These are phyloP conservation scores for Pseudopyricularia cyperi DNA, from an alignment of 2,329 filamentous ascomycete species.

Conservation along the genomic window DNA sequence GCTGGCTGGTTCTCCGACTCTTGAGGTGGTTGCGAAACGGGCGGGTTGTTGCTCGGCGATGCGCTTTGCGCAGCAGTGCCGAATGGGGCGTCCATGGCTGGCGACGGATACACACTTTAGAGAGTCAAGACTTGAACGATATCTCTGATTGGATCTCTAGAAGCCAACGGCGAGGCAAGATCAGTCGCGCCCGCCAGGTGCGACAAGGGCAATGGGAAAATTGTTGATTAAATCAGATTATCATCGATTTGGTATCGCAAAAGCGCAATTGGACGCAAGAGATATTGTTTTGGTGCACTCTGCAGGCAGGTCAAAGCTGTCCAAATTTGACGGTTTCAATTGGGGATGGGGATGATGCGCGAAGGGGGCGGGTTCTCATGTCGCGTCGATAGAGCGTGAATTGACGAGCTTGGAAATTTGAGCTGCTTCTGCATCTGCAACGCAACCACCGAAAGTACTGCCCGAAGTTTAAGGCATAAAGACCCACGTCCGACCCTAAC, in stretches of 20 bases:
- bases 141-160: neutral
- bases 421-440: neutral
- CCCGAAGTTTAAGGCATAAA: neutral
- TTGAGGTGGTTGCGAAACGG: constrained; percentile 40
- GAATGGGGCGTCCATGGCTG: constrained; percentile 45
- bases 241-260: neutral
- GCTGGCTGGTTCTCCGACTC: constrained; percentile 24
- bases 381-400: neutral
- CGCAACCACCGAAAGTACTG: neutral
- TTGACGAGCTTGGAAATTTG: neutral
- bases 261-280: too few relatives aligned
- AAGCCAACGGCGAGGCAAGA: neutral
- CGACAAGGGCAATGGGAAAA: neutral
- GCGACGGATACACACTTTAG: constrained; percentile 3
- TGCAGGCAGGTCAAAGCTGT: neutral
- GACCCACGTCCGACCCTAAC: neutral
- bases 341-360: neutral
- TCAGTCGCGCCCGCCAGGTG: neutral
- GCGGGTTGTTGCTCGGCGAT: constrained; percentile 43
- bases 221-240: neutral
- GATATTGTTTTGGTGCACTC: neutral
- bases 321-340: neutral
- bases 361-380: neutral
- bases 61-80: constrained; percentile 43
- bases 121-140: neutral